phyloP scores from a whole-genome alignment of 2,329 filamentous ascomycete species.

The Colletotrichum musicola region DNA sequence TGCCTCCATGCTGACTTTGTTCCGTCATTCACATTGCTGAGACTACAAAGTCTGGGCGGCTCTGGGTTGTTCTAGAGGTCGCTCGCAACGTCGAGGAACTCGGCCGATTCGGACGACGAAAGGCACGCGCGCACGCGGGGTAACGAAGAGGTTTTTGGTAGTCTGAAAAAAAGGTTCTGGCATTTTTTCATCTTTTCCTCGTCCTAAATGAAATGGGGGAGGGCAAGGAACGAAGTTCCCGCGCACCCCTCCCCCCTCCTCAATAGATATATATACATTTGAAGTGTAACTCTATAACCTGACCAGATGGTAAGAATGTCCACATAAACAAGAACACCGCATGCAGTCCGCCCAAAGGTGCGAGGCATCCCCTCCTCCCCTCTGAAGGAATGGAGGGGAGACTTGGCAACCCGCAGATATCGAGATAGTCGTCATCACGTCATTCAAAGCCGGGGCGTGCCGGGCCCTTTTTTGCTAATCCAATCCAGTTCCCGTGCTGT shows the following conservation, averaged over 20 bases:
- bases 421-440: conserved; percentile 38
- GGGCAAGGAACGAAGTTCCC: no score
- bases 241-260: neutral
- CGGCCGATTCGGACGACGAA: neutral
- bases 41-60: neutral
- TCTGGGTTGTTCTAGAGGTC: neutral
- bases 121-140: neutral
- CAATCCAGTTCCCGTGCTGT: conserved; percentile 34
- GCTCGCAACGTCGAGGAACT: conserved; percentile 2
- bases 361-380: neutral
- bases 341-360: conserved; percentile 5
- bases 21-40: neutral
- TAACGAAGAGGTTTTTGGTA: neutral
- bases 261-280: conserved; percentile 34
- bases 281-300: conserved; percentile 30
- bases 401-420: conserved; percentile 22
- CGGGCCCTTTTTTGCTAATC: conserved; percentile 17
- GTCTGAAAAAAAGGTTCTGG: neutral
- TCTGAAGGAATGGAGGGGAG: neutral
- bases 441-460: conserved; percentile 25
- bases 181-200: neutral
- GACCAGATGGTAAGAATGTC: conserved; percentile 10
- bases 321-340: conserved; percentile 34
- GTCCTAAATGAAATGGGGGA: neutral
- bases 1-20: neutral